Evolutionary conservation across 768 basidiomycete genomes (phyloP).

Genomic region (Hericium coralloides): DNA sequence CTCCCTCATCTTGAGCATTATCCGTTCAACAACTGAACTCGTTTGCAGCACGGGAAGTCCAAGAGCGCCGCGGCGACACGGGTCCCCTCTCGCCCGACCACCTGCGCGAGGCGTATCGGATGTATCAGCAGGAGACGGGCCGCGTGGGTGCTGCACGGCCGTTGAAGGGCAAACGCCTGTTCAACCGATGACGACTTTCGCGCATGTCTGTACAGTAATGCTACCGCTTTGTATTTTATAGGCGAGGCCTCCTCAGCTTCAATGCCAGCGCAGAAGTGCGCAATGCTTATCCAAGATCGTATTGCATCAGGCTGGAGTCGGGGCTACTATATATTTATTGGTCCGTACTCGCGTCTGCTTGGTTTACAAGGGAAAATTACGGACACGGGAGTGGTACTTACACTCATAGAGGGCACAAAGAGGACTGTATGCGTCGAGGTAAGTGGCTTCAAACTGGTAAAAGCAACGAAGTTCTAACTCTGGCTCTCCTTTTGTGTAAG

Average conservation of each 20-base stretch:
- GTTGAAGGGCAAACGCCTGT: slow-evolving; percentile 60
- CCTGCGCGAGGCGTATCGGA: slow-evolving; percentile 79
- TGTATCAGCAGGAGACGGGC: slow-evolving; percentile 77
- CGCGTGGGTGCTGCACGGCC: slow-evolving; percentile 73
- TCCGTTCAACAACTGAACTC: neutral
- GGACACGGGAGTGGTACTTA: too few relatives aligned
- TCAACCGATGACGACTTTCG: slow-evolving; percentile 23
- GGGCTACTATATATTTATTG: too few relatives aligned
- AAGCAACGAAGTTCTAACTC: too few relatives aligned
- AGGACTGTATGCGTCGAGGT: too few relatives aligned
- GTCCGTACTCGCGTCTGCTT: too few relatives aligned
- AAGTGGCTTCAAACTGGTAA: too few relatives aligned
- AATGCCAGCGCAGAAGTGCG: neutral
- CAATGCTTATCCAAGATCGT: too few relatives aligned
- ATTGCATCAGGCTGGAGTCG: too few relatives aligned
- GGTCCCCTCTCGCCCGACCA: slow-evolving; percentile 86
- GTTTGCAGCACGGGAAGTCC: slow-evolving; percentile 61
- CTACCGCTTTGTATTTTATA: neutral
- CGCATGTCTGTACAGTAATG: neutral
- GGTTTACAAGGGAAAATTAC: too few relatives aligned
- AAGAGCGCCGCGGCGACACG: slow-evolving; percentile 57
- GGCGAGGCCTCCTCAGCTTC: neutral
- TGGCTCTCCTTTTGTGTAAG: too few relatives aligned
- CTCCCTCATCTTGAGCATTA: neutral
- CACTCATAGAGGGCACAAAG: too few relatives aligned